Percentiles rank a stretch among this genome's conserved stretches.
These are phyloP conservation scores for Eucalyptus cloeziana DNA, from an alignment of 345 rosid species.

Conservation along the genomic window DNA sequence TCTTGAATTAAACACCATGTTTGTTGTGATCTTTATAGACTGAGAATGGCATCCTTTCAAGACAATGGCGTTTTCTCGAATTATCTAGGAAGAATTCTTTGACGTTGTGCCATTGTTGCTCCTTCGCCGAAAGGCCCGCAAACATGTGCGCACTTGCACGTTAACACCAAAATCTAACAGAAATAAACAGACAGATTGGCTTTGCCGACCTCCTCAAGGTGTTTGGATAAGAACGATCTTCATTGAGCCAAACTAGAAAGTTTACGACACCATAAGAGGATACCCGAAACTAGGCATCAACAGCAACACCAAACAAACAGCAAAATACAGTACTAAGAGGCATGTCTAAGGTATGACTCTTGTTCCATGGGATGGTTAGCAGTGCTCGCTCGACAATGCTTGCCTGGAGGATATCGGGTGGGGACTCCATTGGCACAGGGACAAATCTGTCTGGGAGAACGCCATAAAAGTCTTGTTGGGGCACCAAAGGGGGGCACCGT, in stretches of 20 bases:
- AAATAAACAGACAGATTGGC: neutral
- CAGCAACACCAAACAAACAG: neutral
- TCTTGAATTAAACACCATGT: neutral
- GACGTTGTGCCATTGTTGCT: neutral
- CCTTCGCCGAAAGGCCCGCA: neutral
- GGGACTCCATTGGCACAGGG: neutral
- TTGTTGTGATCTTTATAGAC: neutral
- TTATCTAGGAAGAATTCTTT: neutral
- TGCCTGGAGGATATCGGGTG: neutral
- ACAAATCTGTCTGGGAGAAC: neutral
- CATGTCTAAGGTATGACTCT: neutral
- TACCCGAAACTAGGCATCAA: neutral
- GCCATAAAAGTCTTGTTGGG: neutral
- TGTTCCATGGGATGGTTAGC: neutral
- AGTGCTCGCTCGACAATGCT: neutral
- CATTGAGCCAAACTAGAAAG: neutral
- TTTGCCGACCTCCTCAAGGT: neutral
- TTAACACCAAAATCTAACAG: neutral
- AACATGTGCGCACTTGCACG: neutral
- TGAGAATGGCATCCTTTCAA: neutral
- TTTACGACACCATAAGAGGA: neutral
- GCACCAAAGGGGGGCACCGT: neutral
- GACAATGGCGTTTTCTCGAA: neutral
- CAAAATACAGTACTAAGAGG: neutral
- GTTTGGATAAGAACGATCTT: neutral